Conservation (phyloP, 2,329 filamentous ascomycete species). For the Periconia digitata region DNA sequence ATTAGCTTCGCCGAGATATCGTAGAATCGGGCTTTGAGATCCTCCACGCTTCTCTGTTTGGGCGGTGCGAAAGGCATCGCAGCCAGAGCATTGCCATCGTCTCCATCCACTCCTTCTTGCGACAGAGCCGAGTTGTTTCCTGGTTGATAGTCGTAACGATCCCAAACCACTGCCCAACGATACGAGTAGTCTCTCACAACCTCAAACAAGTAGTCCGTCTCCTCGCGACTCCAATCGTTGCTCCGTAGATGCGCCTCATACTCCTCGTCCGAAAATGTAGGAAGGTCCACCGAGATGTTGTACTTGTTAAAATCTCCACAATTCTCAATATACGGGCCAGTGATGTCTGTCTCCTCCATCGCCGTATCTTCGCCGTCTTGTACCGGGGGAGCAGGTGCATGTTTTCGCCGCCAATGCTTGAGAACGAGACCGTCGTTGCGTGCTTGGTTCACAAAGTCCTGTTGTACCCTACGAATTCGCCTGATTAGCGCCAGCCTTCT, state of each 20-base stretch:
- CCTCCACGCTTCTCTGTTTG: constrained; percentile 74
- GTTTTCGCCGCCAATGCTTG: constrained; percentile 77
- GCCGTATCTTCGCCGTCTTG: constrained; percentile 33
- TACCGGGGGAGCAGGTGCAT: constrained; percentile 31
- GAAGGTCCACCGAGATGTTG: constrained; percentile 77
- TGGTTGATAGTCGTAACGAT: constrained; percentile 79
- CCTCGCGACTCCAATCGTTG: constrained; percentile 83
- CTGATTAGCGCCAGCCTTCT: constrained; percentile 11
- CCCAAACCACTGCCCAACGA: constrained; percentile 88
- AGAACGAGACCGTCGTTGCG: constrained; percentile 71
- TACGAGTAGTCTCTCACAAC: constrained; percentile 78
- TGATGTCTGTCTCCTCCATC: constrained; percentile 39
- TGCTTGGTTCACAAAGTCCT: constrained; percentile 74
- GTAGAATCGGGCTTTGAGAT: constrained; percentile 90
- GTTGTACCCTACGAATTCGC: constrained; percentile 30
- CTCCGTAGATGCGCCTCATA: constrained; percentile 75
- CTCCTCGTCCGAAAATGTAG: constrained; percentile 82
- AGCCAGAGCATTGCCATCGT: constrained; percentile 26
- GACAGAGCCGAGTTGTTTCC: constrained; percentile 25
- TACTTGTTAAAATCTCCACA: constrained; percentile 76
- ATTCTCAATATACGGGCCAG: constrained; percentile 44
- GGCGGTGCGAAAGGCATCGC: constrained; percentile 46
- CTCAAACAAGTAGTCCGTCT: constrained; percentile 87
- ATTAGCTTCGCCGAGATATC: constrained; percentile 64
- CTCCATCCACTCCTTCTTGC: constrained; percentile 20